phyloP scores from a whole-genome alignment of 2,329 filamentous ascomycete genomes.

The Aspergillus transmontanensis region DNA sequence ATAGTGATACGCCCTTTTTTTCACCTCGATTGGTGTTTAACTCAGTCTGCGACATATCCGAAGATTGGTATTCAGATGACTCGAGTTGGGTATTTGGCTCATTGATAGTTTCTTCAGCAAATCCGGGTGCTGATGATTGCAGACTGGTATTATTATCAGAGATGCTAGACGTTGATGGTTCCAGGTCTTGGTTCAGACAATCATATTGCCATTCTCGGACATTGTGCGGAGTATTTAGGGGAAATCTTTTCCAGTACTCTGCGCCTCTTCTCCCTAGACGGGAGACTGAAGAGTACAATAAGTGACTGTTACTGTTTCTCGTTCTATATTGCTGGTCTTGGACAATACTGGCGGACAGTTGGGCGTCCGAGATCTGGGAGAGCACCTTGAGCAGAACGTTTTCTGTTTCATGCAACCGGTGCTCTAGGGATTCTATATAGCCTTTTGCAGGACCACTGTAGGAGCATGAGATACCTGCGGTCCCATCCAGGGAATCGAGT shows the following conservation, averaged over 20 bases:
- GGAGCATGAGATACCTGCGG: too few relatives aligned
- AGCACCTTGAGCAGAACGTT: constrained; percentile 42
- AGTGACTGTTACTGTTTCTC: not conserved
- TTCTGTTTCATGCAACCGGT: constrained; percentile 47
- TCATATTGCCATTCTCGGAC: constrained; percentile 42
- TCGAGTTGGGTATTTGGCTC: too few relatives aligned
- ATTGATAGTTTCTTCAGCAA: too few relatives aligned
- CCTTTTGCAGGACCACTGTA: constrained; percentile 50
- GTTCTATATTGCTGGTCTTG: not conserved
- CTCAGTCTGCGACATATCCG: not conserved
- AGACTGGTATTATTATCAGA: not conserved
- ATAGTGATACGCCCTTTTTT: too few relatives aligned
- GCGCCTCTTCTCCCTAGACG: constrained; percentile 34
- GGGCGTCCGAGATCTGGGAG: constrained; percentile 33
- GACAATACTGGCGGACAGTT: constrained; percentile 31
- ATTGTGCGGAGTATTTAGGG: constrained; percentile 35
- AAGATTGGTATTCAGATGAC: not conserved
- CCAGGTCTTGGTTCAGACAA: constrained; percentile 12
- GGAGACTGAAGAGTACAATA: constrained; percentile 21
- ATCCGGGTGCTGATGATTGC: too few relatives aligned
- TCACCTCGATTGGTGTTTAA: not conserved
- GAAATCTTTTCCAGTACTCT: constrained; percentile 43
- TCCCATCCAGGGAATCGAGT: too few relatives aligned
- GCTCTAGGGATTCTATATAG: constrained; percentile 48
- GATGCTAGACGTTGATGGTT: not conserved